A percentile compares a stretch with the other conserved stretches of the same genome.
These are phyloP conservation scores for Berberis vulgaris DNA, from an alignment of 164 flowering plant species.

Conservation along the genomic window DNA sequence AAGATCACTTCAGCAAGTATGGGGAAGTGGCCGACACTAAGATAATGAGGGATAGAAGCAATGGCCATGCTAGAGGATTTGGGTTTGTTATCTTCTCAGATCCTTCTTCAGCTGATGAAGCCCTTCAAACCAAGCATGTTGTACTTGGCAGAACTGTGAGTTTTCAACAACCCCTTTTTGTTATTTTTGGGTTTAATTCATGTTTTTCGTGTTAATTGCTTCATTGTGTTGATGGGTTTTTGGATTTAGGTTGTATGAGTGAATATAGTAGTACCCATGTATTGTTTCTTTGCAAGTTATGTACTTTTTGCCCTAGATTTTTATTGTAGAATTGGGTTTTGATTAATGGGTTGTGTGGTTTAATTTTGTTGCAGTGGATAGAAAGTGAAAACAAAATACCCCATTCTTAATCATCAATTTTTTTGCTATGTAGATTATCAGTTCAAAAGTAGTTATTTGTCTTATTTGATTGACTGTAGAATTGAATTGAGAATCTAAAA, in stretches of 20 bases:
- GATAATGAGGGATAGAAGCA: conserved; percentile 33
- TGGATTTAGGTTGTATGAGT: background rate
- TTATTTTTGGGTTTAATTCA: background rate
- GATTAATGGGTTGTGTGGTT: too few species aligned
- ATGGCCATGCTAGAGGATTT: conserved; percentile 47
- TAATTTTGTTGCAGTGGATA: too few species aligned
- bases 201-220: background rate
- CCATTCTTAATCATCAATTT: too few species aligned
- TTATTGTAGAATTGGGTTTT: too few species aligned
- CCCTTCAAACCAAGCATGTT: conserved; percentile 47
- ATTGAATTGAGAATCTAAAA: background rate
- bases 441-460: background rate
- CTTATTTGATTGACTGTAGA: background rate
- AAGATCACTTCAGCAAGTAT: conserved; percentile 43
- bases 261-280: too few species aligned
- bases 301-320: too few species aligned
- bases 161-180: conserved; percentile 1
- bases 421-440: background rate
- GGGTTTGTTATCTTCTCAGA: conserved; percentile 62
- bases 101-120: conserved; percentile 37
- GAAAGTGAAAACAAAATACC: too few species aligned
- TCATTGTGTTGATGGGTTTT: background rate
- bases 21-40: conserved; percentile 38
- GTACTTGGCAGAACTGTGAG: conserved; percentile 53
- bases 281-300: too few species aligned